These are phyloP conservation scores for Ilex aquifolium DNA, from an alignment of 257 asterid species.

Conservation along the genomic window DNA sequence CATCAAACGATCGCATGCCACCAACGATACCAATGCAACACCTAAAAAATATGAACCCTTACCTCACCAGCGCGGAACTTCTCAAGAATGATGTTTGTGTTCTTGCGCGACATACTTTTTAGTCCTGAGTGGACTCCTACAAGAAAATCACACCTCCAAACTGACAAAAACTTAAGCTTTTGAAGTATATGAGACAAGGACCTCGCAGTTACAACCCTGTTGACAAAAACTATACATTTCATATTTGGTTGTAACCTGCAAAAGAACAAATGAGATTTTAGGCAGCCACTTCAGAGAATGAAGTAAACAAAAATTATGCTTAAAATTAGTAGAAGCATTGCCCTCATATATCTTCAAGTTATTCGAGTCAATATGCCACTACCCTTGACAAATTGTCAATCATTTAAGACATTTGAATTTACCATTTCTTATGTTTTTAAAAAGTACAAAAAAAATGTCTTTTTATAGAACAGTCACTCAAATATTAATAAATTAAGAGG, in stretches of 20 bases:
- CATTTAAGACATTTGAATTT: too few relatives aligned
- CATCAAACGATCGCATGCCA: not conserved
- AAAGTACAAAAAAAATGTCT: not conserved
- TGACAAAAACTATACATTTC: slow-evolving; percentile 94
- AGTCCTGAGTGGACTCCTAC: slow-evolving; percentile 84
- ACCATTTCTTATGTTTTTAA: not conserved
- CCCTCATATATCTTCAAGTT: not conserved
- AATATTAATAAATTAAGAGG: slow-evolving; percentile 3
- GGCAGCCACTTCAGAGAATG: slow-evolving; percentile 1
- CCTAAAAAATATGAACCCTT: slow-evolving; percentile 15
- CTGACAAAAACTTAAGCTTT: slow-evolving; percentile 54
- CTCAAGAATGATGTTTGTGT: slow-evolving; percentile 57
- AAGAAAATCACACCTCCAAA: slow-evolving; percentile 85
- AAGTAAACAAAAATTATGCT: not conserved
- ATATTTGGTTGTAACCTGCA: slow-evolving; percentile 77
- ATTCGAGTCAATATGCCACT: not conserved
- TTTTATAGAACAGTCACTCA: too few relatives aligned
- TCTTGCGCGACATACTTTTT: slow-evolving; percentile 56
- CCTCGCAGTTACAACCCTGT: slow-evolving; percentile 89
- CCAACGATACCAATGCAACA: slow-evolving; percentile 8
- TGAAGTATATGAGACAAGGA: slow-evolving; percentile 61
- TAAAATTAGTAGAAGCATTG: not conserved
- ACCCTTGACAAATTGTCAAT: not conserved
- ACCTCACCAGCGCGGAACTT: slow-evolving; percentile 96
- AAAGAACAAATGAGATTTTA: slow-evolving; percentile 14